Evolutionary conservation across 495 filamentous ascomycete species (phyloP).

Genomic region (Talaromyces nanjingensis): DNA sequence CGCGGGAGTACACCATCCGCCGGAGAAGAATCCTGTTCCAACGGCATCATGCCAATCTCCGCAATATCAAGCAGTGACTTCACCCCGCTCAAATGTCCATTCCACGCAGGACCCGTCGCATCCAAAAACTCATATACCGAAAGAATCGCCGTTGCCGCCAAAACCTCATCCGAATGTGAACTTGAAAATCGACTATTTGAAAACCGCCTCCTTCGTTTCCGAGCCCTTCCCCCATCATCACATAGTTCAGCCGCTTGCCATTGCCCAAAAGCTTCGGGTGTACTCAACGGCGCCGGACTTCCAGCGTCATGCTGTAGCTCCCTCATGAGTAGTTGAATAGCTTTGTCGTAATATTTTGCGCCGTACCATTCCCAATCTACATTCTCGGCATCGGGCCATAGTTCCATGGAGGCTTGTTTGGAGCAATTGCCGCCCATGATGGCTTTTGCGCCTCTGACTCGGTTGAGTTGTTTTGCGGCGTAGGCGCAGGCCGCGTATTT

Average conservation of each 20-base stretch:
- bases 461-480: conserved; percentile 54
- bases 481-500: conserved; percentile 56
- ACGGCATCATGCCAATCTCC: conserved; percentile 57
- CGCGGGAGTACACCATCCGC: conserved; percentile 20
- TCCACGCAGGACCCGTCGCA: conserved; percentile 53
- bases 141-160: conserved; percentile 56
- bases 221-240: conserved; percentile 25
- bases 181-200: conserved; percentile 33
- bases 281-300: conserved; percentile 29
- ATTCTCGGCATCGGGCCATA: conserved; percentile 37
- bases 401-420: conserved; percentile 45
- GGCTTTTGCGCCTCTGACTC: conserved; percentile 44
- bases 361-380: conserved; percentile 51
- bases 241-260: conserved; percentile 31
- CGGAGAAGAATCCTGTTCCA: conserved; percentile 38
- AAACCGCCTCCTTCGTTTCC: conserved; percentile 32
- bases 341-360: conserved; percentile 35
- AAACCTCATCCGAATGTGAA: conserved; percentile 51
- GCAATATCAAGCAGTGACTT: conserved; percentile 57
- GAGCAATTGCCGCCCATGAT: conserved; percentile 41
- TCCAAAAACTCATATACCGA: conserved; percentile 60
- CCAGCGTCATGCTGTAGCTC: conserved; percentile 42
- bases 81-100: conserved; percentile 56
- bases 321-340: conserved; percentile 53
- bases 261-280: conserved; percentile 28